A percentile compares a stretch with the other conserved stretches of the same genome.
These are phyloP conservation scores for Pelargonium myrrhifolium DNA, from an alignment of 441 rosid species.

Conservation along the genomic window DNA sequence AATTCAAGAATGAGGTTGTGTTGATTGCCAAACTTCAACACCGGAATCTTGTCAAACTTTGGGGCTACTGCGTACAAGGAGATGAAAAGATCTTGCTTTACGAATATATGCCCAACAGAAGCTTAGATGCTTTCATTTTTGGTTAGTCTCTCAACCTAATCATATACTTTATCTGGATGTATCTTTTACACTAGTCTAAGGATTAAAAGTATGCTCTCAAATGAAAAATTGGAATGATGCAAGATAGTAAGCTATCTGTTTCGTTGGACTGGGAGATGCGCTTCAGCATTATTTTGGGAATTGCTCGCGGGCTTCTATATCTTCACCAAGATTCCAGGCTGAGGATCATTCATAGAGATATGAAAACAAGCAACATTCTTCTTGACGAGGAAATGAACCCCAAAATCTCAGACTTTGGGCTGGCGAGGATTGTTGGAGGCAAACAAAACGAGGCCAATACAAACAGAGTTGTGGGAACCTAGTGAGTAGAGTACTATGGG, in stretches of 20 bases:
- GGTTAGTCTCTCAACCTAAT: constrained; percentile 26
- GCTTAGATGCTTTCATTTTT: constrained; percentile 50
- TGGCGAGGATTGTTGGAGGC: constrained; percentile 47
- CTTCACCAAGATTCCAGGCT: constrained; percentile 69
- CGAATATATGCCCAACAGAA: constrained; percentile 50
- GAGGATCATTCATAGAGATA: constrained; percentile 46
- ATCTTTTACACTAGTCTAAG: neutral
- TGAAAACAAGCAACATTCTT: constrained; percentile 40
- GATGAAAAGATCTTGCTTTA: constrained; percentile 45
- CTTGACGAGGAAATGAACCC: constrained; percentile 44
- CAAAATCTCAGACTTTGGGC: constrained; percentile 44
- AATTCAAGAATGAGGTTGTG: constrained; percentile 56
- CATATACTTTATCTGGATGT: neutral
- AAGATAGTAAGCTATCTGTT: constrained; percentile 31
- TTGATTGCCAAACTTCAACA: constrained; percentile 63
- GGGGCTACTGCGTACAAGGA: constrained; percentile 46
- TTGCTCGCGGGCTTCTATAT: constrained; percentile 54
- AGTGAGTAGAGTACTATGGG: constrained; percentile 35
- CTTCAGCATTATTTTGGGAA: constrained; percentile 43
- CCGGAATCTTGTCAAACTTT: constrained; percentile 52
- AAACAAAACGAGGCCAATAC: constrained; percentile 51
- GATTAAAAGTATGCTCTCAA: neutral
- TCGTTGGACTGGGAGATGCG: constrained; percentile 41
- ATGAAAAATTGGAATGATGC: constrained; percentile 6
- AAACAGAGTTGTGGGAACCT: constrained; percentile 52